Base-by-base conservation (phyloP, 495 filamentous ascomycete species). In the Penicillium turbatum region DNA sequence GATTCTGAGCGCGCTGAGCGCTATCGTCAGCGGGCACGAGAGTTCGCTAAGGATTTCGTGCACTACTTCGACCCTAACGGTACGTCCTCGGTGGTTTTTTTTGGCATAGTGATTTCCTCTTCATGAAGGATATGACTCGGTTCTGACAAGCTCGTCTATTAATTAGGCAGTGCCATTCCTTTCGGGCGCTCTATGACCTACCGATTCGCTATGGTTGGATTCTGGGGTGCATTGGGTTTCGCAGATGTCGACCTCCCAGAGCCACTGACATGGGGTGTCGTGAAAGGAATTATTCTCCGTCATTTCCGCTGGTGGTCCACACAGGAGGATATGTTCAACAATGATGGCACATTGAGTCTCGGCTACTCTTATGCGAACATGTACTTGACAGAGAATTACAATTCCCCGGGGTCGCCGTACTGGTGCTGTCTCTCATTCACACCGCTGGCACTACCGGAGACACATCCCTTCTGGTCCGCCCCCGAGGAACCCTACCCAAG, bases 331-430 rank as follows among this genome's bases (percentile, higher is more conserved):
- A 90, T 90, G 32, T 90, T 88, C 78, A 82, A 81, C 46, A 72
- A 81, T 4, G 83, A 85, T 46, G 88, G 86, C 15, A 89, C 86
- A 15, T 70, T 90, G 41, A 88, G 82, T 12, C 83, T 92, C 37
- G 87, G 88, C 51, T 92, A 89, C 61, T 83, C 79, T 0, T 92
- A 89, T 59, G 83, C 85, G 6, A 90, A 89, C 64, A 87, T 86
- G 80, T 90, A 86, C 62, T 72, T 87, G 57, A 82, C 84, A 3
- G 86, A 92, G 73, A 89, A 89, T 64, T 92, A 90, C 71, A 92
- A 90, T 71, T 86, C 82, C 9, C 86, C 87, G 0, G 86, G 80
- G 10, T 82, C 71, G 24, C 49, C 49, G 13, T 89, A 89, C 66
- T 91, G 87, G 87, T 85, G 84, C 40, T 87, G 87, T 69, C 73